Conservation (phyloP, 2,329 filamentous ascomycete species). For the Arthroderma sp. region DNA sequence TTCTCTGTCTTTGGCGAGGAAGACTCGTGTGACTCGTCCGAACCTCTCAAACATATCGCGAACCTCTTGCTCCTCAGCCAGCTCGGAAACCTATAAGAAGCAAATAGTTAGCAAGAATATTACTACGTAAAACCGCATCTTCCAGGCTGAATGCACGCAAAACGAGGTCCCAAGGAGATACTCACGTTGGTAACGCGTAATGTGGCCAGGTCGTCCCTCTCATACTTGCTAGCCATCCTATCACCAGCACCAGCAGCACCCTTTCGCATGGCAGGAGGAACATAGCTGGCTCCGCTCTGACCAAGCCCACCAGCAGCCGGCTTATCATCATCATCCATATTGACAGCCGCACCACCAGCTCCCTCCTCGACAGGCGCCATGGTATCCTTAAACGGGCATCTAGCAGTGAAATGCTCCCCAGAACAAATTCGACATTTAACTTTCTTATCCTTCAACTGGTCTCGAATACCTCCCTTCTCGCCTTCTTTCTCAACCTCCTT, state of each 20-base stretch:
- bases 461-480: slow-evolving; percentile 52
- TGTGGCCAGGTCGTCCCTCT: slow-evolving; percentile 91
- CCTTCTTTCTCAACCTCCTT: slow-evolving; percentile 50
- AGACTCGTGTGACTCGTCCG: slow-evolving; percentile 91
- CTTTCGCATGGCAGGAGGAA: slow-evolving; percentile 83
- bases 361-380: slow-evolving; percentile 60
- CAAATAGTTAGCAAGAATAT: not conserved
- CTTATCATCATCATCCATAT: slow-evolving; percentile 35
- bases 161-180: slow-evolving; percentile 20
- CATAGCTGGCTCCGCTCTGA: slow-evolving; percentile 68
- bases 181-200: slow-evolving; percentile 94
- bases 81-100: slow-evolving; percentile 67
- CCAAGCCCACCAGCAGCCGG: slow-evolving; percentile 43
- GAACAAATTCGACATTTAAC: slow-evolving; percentile 99
- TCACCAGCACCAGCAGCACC: slow-evolving; percentile 51
- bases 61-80: slow-evolving; percentile 90
- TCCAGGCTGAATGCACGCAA: slow-evolving; percentile 15
- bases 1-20: slow-evolving; percentile 94
- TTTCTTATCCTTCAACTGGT: slow-evolving; percentile 88
- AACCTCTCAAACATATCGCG: slow-evolving; percentile 97
- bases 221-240: slow-evolving; percentile 84
- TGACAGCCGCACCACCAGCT: slow-evolving; percentile 33
- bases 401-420: slow-evolving; percentile 97
- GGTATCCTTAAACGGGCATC: slow-evolving; percentile 99
- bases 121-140: slow-evolving; percentile 14